phyloP scores from a whole-genome alignment of 371 early-diverging fungal genomes.

The Parasitella parasitica region DNA sequence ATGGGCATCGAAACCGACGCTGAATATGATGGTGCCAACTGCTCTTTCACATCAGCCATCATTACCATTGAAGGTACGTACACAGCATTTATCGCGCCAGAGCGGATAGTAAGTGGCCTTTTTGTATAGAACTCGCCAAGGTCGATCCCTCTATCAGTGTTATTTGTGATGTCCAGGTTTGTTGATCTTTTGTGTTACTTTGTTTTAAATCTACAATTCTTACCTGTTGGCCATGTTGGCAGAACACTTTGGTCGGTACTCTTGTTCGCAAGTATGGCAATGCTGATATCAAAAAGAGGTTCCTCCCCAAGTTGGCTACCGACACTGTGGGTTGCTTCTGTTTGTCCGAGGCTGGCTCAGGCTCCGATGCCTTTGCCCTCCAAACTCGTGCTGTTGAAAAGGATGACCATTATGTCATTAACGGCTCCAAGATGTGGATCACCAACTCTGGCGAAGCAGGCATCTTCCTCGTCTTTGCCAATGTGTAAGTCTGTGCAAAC shows the following conservation, averaged over 20 bases:
- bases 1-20: slow-evolving; percentile 94
- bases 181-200: neutral
- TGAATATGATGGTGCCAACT: slow-evolving; percentile 84
- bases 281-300: slow-evolving; percentile 77
- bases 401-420: slow-evolving; percentile 90
- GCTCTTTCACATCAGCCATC: slow-evolving; percentile 90
- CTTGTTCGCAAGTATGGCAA: slow-evolving; percentile 84
- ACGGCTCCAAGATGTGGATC: slow-evolving; percentile 93
- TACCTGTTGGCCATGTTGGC: neutral
- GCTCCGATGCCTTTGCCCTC: slow-evolving; percentile 96
- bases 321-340: slow-evolving; percentile 93
- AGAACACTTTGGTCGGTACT: slow-evolving; percentile 95
- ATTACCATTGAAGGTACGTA: slow-evolving; percentile 79
- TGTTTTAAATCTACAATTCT: neutral
- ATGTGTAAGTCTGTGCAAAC: slow-evolving; percentile 72
- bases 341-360: slow-evolving; percentile 91
- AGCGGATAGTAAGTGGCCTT: neutral
- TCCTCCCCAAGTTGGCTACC: slow-evolving; percentile 83
- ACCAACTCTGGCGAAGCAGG: slow-evolving; percentile 89
- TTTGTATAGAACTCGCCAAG: slow-evolving; percentile 81
- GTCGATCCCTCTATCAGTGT: slow-evolving; percentile 93
- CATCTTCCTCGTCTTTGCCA: slow-evolving; percentile 97
- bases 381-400: slow-evolving; percentile 91
- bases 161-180: slow-evolving; percentile 92
- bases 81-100: neutral